Conservation (phyloP, 129 eudicot genomes). For the Centrapalus pauciflorus region DNA sequence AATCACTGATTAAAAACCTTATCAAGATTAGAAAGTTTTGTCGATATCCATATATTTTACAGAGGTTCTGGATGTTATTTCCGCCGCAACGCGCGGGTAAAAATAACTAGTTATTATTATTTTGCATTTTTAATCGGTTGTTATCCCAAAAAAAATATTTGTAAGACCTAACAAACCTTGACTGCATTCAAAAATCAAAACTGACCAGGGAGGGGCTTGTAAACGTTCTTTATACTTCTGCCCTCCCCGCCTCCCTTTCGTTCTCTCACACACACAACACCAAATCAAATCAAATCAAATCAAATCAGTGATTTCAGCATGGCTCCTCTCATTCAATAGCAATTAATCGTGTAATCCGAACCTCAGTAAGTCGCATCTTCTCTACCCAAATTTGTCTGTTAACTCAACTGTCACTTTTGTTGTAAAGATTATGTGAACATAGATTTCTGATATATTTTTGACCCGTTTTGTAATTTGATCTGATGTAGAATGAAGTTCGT, state of each 20-base stretch:
- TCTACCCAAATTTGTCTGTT: conserved; percentile 12
- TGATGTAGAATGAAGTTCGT: background rate
- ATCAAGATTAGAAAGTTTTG: too few species aligned
- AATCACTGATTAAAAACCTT: too few species aligned
- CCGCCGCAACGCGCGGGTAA: too few species aligned
- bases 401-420: background rate
- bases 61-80: too few species aligned
- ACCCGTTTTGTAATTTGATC: conserved; percentile 8
- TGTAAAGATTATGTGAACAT: background rate
- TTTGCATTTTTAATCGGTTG: too few species aligned
- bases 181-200: background rate
- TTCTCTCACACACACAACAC: conserved; percentile 10
- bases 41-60: too few species aligned
- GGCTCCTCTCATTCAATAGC: conserved; percentile 8
- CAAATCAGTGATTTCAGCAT: background rate
- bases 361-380: conserved; percentile 8
- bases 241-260: conserved; percentile 18
- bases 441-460: background rate
- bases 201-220: conserved; percentile 4
- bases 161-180: conserved; percentile 23
- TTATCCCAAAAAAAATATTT: too few species aligned
- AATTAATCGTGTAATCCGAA: conserved; percentile 12
- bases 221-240: conserved; percentile 8
- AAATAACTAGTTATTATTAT: too few species aligned
- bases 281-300: conserved; percentile 12